phyloP scores from a whole-genome alignment of 169 alveolate genomes.

The Plasmodium yoelii region DNA sequence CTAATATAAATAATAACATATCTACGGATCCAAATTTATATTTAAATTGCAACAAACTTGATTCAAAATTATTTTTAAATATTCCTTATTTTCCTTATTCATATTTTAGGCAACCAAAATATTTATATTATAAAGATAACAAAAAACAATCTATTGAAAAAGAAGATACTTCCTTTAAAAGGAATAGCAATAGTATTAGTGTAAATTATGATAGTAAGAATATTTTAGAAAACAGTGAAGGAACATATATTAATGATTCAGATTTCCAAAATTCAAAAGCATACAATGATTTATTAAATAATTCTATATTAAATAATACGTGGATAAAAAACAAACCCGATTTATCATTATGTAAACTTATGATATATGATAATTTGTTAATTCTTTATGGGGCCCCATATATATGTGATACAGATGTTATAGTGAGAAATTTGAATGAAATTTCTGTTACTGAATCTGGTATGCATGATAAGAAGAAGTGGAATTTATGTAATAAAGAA shows the following conservation, averaged over 20 bases:
- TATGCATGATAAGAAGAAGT: background rate
- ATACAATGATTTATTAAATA: slow-evolving; percentile 24
- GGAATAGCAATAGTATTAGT: too few relatives aligned
- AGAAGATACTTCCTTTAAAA: too few relatives aligned
- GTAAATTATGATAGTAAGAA: too few relatives aligned
- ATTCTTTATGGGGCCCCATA: slow-evolving; percentile 58
- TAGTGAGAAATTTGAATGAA: background rate
- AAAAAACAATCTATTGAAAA: too few relatives aligned
- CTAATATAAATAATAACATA: background rate
- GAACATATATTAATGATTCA: background rate
- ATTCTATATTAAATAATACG: slow-evolving; percentile 50
- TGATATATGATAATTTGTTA: slow-evolving; percentile 52
- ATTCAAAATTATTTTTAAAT: slow-evolving; percentile 23
- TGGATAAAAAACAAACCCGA: slow-evolving; percentile 72
- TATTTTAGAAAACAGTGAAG: background rate
- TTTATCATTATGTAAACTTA: slow-evolving; percentile 50
- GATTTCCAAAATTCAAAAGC: background rate
- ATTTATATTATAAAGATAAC: too few relatives aligned
- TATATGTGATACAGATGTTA: slow-evolving; percentile 19
- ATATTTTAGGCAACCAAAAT: background rate
- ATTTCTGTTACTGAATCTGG: background rate
- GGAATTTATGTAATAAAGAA: background rate
- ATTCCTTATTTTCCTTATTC: slow-evolving; percentile 33
- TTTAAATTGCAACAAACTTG: slow-evolving; percentile 56
- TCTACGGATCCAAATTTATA: slow-evolving; percentile 40